A percentile compares a stretch with the other conserved stretches of the same genome.
Evolutionary conservation across 768 basidiomycete genomes (phyloP).

Genomic region (Chiua virens): DNA sequence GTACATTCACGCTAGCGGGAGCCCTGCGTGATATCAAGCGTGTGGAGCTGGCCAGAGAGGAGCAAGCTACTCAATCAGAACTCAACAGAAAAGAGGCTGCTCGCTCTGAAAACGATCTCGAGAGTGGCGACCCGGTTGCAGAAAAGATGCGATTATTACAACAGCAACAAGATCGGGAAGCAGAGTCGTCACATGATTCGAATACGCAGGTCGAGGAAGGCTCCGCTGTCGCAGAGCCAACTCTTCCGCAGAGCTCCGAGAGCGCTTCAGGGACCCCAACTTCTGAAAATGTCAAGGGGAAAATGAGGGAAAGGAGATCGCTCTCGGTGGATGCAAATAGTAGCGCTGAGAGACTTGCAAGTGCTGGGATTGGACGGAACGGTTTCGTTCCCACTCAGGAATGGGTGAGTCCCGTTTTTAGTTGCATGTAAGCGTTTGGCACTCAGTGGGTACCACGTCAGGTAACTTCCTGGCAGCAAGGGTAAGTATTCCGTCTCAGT

Average conservation of each 20-base stretch:
- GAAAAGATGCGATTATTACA: conserved; percentile 71
- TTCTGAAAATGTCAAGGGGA: conserved; percentile 91
- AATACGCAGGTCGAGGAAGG: conserved; percentile 15
- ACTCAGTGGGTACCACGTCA: conserved; percentile 25
- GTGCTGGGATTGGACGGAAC: conserved; percentile 75
- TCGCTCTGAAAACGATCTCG: conserved; percentile 24
- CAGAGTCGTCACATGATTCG: conserved; percentile 19
- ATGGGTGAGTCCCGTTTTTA: conserved; percentile 62
- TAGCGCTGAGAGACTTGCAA: conserved; percentile 64
- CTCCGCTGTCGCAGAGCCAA: conserved; percentile 29
- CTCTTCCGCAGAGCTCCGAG: conserved; percentile 46
- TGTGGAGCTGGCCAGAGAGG: conserved; percentile 69
- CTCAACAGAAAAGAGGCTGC: conserved; percentile 20
- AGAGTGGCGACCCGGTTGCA: conserved; percentile 31
- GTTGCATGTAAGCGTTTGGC: background rate
- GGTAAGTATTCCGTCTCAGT: conserved; percentile 45
- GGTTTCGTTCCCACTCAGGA: conserved; percentile 95
- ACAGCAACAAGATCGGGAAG: conserved; percentile 48
- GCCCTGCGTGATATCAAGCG: conserved; percentile 85
- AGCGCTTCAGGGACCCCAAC: conserved; percentile 34
- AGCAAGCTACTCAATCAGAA: conserved; percentile 44
- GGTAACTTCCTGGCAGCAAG: conserved; percentile 96
- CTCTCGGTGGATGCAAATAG: conserved; percentile 49
- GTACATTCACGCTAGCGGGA: conserved; percentile 85
- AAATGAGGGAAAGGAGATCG: conserved; percentile 77